Conservation (phyloP, 495 filamentous ascomycete genomes). For the Xylaria castorea region DNA sequence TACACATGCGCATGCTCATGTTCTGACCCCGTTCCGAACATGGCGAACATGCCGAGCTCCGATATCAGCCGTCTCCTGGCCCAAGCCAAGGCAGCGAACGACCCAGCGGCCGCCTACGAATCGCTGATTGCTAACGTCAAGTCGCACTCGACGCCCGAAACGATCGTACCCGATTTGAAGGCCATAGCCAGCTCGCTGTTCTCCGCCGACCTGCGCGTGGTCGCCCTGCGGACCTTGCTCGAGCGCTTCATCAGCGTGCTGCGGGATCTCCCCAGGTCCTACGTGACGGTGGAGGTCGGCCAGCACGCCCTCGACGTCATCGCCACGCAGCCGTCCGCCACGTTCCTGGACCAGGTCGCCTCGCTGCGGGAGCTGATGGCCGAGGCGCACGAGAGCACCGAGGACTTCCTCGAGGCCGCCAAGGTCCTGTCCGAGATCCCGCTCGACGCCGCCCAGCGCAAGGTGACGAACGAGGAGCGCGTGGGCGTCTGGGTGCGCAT, state of each 20-base stretch:
- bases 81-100: slow-evolving; percentile 62
- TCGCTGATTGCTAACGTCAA: slow-evolving; percentile 70
- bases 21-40: neutral
- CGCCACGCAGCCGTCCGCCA: slow-evolving; percentile 60
- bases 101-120: slow-evolving; percentile 66
- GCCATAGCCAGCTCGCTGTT: slow-evolving; percentile 74
- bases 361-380: slow-evolving; percentile 82
- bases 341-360: slow-evolving; percentile 84
- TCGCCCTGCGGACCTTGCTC: slow-evolving; percentile 75
- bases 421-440: slow-evolving; percentile 81
- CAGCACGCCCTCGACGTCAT: slow-evolving; percentile 70
- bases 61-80: slow-evolving; percentile 56
- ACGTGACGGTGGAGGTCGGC: slow-evolving; percentile 73
- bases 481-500: slow-evolving; percentile 90
- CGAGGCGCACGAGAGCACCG: slow-evolving; percentile 78
- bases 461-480: slow-evolving; percentile 78
- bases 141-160: slow-evolving; percentile 57
- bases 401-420: slow-evolving; percentile 81
- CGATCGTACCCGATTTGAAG: slow-evolving; percentile 68
- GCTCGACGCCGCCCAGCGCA: slow-evolving; percentile 84
- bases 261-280: slow-evolving; percentile 58
- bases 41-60: slow-evolving; percentile 32
- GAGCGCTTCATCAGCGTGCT: slow-evolving; percentile 68
- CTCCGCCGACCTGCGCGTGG: slow-evolving; percentile 70
- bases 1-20: neutral